Percentiles rank a stretch among this genome's conserved stretches.
Conservation (phyloP, 169 alveolate species). For the Cystoisospora suis region DNA sequence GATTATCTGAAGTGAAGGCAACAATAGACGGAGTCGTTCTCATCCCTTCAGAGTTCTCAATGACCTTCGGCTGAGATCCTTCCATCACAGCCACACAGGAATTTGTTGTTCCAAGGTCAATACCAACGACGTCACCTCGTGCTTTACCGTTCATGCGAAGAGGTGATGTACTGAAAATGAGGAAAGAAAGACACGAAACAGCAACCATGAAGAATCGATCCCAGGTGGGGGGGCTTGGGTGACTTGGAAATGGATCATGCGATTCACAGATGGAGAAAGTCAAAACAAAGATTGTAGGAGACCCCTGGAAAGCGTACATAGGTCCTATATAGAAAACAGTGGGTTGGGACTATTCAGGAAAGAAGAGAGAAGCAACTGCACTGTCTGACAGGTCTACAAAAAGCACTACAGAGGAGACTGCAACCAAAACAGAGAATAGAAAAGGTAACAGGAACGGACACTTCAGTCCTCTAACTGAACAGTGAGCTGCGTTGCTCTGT, state of each 20-base stretch:
- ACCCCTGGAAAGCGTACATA: neutral
- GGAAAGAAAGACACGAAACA: neutral
- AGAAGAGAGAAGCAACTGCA: too few species aligned
- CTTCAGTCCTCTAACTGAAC: too few species aligned
- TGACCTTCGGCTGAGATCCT: conserved; percentile 92
- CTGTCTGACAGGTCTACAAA: too few species aligned
- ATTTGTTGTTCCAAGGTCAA: conserved; percentile 99
- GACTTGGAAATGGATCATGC: too few species aligned
- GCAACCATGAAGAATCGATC: neutral
- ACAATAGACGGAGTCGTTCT: conserved; percentile 98
- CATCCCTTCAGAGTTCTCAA: conserved; percentile 98
- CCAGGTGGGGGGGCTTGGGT: too few species aligned
- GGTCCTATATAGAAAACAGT: too few species aligned
- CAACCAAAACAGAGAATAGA: too few species aligned
- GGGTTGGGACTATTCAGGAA: too few species aligned
- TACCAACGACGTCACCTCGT: conserved; percentile 90
- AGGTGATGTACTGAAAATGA: conserved; percentile 58
- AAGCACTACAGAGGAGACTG: too few species aligned
- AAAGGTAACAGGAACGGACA: too few species aligned
- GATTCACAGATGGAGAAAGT: neutral
- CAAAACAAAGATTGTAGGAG: neutral
- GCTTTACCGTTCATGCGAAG: conserved; percentile 27
- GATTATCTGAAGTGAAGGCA: conserved; percentile 96
- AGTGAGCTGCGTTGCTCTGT: too few species aligned
- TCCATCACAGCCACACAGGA: conserved; percentile 98